Conservation (phyloP, 306 rosid genomes). For the Cyclanthera cordifolia region DNA sequence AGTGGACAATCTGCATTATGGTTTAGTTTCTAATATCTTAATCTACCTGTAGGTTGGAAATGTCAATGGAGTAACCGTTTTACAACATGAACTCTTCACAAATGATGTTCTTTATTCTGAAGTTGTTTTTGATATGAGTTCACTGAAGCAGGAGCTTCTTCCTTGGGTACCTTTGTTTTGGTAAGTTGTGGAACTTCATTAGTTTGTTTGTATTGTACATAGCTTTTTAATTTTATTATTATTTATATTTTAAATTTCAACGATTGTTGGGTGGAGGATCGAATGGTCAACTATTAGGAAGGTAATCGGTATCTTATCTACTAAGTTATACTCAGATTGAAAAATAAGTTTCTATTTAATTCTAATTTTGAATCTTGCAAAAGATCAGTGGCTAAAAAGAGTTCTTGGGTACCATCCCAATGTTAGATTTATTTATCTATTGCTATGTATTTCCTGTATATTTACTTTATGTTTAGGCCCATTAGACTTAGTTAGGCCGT, state of each 20-base stretch:
- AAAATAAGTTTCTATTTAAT: neutral
- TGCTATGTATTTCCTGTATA: no score
- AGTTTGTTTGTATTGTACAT: constrained; percentile 8
- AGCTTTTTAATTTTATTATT: neutral
- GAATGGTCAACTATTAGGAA: neutral
- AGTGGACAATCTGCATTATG: neutral
- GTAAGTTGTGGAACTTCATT: constrained; percentile 35
- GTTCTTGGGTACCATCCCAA: neutral
- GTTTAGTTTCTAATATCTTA: constrained; percentile 10
- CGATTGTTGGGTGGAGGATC: neutral
- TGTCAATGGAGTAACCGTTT: constrained; percentile 70
- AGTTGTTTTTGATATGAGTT: constrained; percentile 73
- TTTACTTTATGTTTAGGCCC: no score
- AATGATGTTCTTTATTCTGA: constrained; percentile 89
- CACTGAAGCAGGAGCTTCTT: constrained; percentile 80
- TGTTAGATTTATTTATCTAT: no score
- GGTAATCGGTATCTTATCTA: neutral
- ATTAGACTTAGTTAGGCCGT: no score
- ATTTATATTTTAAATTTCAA: neutral
- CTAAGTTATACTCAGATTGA: neutral
- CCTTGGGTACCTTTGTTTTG: constrained; percentile 87
- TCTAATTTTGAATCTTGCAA: neutral
- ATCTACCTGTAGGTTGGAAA: constrained; percentile 52
- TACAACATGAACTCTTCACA: constrained; percentile 93
- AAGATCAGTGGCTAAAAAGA: neutral